Base-by-base conservation (phyloP, 2,329 filamentous ascomycete genomes). In the Hysterium pulicare region DNA sequence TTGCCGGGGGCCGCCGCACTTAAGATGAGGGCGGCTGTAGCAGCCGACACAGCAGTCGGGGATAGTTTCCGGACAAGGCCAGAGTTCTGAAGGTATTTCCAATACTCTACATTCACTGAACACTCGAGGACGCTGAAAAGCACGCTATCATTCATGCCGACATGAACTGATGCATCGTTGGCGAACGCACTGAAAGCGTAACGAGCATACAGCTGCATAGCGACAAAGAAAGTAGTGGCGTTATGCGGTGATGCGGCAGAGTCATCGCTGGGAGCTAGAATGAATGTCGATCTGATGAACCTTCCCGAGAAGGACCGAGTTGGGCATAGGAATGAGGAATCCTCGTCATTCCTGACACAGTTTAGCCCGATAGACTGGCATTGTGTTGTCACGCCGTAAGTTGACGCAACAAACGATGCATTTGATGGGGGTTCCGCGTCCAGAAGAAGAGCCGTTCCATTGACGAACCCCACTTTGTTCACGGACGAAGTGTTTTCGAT, bases 101-200 rank as follows among this genome's bases (percentile, higher is more conserved):
- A 31, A 15, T 10, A 13, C 13, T 17, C 11, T 23, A 39, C 6
- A 19, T 31, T 5, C 11, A 15, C 10, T 9, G 26, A 10, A 21
- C 37, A 39, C 13, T 39, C 37, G 23, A 39, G 28, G 11, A 39
- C 23, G 9, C 23, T 31, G 10, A 39, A 23, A 5, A 39, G 4
- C 17, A n/a, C 9, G 16, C 37, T 31, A 3, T 31, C 31, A 6
- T 20, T 16, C 16, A 17, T 16, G 10, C n/a, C 10, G n/a, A 39
- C 23, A 10, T 13, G 15, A 8, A 17, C 37, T 5, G 7, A 10
- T 8, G n/a, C 15, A 20, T 30, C 26, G 19, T 11, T 39, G 21
- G 26, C 11, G 17, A 30, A 21, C 17, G 13, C n/a, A 13, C 31
- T 5, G 24, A 39, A 31, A 13, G 17, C 26, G 7, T 30, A 3